phyloP scores from a whole-genome alignment of 1,284 basidiomycete species.

The Xanthoconium separans region DNA sequence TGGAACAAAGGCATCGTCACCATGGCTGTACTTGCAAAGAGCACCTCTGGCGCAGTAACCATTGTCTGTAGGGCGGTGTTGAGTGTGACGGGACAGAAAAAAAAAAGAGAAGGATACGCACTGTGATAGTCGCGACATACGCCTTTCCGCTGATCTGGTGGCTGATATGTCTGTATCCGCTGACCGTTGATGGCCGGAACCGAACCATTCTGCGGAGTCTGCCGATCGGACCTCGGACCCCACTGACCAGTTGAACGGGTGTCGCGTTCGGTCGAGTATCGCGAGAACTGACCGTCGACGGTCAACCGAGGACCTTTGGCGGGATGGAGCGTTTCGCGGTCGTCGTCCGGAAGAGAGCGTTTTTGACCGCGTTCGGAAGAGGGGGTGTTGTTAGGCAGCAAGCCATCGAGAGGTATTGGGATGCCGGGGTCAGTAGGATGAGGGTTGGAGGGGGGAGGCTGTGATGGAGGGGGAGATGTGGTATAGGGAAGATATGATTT shows the following conservation, averaged over 20 bases:
- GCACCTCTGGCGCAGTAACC: constrained; percentile 90
- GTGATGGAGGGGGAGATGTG: constrained; percentile 38
- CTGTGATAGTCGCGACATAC: constrained; percentile 90
- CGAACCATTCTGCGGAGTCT: constrained; percentile 27
- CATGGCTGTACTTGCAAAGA: constrained; percentile 92
- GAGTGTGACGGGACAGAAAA: constrained; percentile 2
- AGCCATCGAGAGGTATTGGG: constrained; percentile 71
- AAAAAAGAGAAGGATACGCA: constrained; percentile 42
- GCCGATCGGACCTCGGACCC: constrained; percentile 35
- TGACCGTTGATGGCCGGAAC: constrained; percentile 44
- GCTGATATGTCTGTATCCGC: constrained; percentile 56
- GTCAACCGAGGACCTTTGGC: constrained; percentile 69
- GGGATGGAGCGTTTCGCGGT: constrained; percentile 53
- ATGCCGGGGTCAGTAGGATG: constrained; percentile 60
- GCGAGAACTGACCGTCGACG: constrained; percentile 59
- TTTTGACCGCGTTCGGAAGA: constrained; percentile 60
- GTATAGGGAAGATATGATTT: constrained; percentile 81
- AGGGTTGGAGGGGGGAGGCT: constrained; percentile 33
- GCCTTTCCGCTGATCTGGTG: constrained; percentile 66
- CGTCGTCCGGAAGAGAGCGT: constrained; percentile 60
- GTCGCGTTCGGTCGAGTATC: constrained; percentile 50
- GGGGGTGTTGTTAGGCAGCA: constrained; percentile 47
- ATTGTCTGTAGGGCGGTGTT: constrained; percentile 54
- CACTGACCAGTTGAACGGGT: constrained; percentile 42
- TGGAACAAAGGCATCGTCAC: constrained; percentile 76